phyloP scores from a whole-genome alignment of 345 rosid species.

The Erysimum cheiranthoides region DNA sequence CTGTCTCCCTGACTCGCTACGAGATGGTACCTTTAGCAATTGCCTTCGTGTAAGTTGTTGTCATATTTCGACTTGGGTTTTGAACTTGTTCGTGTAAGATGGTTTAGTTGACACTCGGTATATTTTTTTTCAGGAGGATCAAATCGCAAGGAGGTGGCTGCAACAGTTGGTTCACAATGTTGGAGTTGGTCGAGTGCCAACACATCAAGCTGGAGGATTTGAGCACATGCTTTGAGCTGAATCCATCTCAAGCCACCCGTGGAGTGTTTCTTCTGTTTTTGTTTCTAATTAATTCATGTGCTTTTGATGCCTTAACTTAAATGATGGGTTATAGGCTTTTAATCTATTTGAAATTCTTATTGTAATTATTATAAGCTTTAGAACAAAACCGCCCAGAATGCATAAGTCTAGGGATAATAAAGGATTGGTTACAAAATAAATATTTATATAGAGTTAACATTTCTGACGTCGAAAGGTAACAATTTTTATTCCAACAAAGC shows the following conservation, averaged over 20 bases:
- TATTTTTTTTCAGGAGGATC: constrained; percentile 71
- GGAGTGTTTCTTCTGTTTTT: constrained; percentile 10
- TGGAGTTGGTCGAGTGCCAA: constrained; percentile 68
- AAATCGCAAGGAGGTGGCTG: constrained; percentile 90
- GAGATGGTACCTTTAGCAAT: constrained; percentile 79
- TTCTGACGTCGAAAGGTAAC: neutral
- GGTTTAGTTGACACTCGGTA: constrained; percentile 2
- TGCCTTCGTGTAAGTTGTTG: constrained; percentile 79
- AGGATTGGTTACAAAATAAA: constrained; percentile 1
- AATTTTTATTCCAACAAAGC: constrained; percentile 24
- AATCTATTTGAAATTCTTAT: constrained; percentile 25
- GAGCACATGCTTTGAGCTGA: constrained; percentile 80
- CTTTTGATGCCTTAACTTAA: constrained; percentile 25
- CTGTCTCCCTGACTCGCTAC: constrained; percentile 85
- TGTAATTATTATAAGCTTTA: constrained; percentile 42
- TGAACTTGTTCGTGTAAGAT: constrained; percentile 28
- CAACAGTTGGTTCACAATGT: constrained; percentile 89
- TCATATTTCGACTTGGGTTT: constrained; percentile 1
- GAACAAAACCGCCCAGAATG: constrained; percentile 6
- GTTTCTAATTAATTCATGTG: constrained; percentile 16
- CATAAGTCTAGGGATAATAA: constrained; percentile 9
- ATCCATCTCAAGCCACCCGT: constrained; percentile 21
- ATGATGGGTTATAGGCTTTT: constrained; percentile 38
- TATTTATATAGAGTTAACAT: neutral
- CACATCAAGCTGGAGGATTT: constrained; percentile 78